phyloP scores from a whole-genome alignment of 164 flowering plant genomes.

The Euptelea pleiosperma region DNA sequence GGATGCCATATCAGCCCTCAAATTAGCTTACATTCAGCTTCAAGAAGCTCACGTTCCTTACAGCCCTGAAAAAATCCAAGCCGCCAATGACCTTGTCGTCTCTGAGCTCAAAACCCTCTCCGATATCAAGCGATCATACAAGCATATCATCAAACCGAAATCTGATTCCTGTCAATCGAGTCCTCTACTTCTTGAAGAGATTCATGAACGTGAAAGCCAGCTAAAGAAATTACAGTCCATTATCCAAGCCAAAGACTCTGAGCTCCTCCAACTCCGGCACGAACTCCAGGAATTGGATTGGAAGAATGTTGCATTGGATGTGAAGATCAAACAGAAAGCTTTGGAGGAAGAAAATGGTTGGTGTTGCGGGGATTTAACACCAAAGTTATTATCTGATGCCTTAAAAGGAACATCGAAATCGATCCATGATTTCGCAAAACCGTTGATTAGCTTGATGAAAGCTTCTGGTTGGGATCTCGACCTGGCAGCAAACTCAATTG shows the following conservation, averaged over 20 bases:
- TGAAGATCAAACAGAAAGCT: slow-evolving; percentile 19
- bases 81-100: slow-evolving; percentile 39
- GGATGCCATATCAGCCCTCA: slow-evolving; percentile 37
- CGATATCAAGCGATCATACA: slow-evolving; percentile 37
- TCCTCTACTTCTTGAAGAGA: slow-evolving; percentile 22
- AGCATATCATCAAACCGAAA: slow-evolving; percentile 18
- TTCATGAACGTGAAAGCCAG: slow-evolving; percentile 25
- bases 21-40: slow-evolving; percentile 51
- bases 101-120: slow-evolving; percentile 34
- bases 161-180: slow-evolving; percentile 12
- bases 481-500: slow-evolving; percentile 40
- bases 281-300: slow-evolving; percentile 30
- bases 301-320: slow-evolving; percentile 23
- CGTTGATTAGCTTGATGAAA: slow-evolving; percentile 49
- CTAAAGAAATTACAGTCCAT: slow-evolving; percentile 34
- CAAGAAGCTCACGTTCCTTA: slow-evolving; percentile 59
- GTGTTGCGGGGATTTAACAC: slow-evolving; percentile 6
- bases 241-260: slow-evolving; percentile 24
- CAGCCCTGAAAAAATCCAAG: slow-evolving; percentile 38
- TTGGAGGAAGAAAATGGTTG: slow-evolving; percentile 20
- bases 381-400: slow-evolving; percentile 16
- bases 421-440: slow-evolving; percentile 66
- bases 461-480: slow-evolving; percentile 60
- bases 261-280: slow-evolving; percentile 23
- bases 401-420: slow-evolving; percentile 35